These are phyloP conservation scores for Penium margaritaceum DNA, from an alignment of 139 green algal species.

Conservation along the genomic window DNA sequence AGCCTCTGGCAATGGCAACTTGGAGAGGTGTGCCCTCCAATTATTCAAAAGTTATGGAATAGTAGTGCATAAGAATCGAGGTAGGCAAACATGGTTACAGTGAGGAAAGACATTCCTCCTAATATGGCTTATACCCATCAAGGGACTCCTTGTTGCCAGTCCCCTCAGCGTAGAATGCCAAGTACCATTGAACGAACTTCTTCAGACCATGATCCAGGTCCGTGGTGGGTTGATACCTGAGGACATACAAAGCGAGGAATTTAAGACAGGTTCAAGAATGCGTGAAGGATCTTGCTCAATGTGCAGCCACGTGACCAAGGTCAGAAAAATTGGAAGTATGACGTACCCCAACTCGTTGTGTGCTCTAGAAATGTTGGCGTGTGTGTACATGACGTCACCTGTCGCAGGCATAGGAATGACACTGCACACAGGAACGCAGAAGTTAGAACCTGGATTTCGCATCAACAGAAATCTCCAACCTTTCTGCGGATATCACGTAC, in stretches of 20 bases:
- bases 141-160: slow-evolving; percentile 9
- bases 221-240: slow-evolving; percentile 42
- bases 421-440: too few species aligned
- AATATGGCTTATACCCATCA: background rate
- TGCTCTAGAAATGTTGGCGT: slow-evolving; percentile 60
- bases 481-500: slow-evolving; percentile 17
- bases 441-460: background rate
- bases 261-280: background rate
- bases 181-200: slow-evolving; percentile 66
- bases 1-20: too few species aligned
- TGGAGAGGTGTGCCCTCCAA: too few species aligned
- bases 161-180: slow-evolving; percentile 8
- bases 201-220: slow-evolving; percentile 55
- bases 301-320: background rate
- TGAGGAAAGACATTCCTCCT: too few species aligned
- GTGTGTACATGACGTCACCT: slow-evolving; percentile 65
- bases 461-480: background rate
- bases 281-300: background rate
- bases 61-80: too few species aligned
- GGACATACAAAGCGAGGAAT: background rate
- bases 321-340: too few species aligned
- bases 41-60: too few species aligned
- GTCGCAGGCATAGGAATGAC: slow-evolving; percentile 56
- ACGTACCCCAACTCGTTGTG: slow-evolving; percentile 48
- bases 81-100: too few species aligned